These are phyloP conservation scores for Moricandia moricandioides DNA, from an alignment of 345 rosid genomes.

Conservation along the genomic window DNA sequence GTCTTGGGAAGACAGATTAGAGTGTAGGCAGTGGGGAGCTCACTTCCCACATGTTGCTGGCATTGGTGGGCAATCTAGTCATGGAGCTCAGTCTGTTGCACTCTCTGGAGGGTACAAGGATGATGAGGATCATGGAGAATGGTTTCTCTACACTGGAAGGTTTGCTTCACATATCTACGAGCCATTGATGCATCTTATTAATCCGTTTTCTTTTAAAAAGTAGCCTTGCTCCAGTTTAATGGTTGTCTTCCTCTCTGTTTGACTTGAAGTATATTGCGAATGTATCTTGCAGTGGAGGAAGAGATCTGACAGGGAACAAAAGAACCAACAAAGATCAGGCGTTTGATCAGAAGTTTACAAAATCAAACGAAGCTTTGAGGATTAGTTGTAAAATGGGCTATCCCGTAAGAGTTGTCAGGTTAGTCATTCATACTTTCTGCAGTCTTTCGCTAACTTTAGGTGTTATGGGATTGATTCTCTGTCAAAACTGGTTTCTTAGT, in stretches of 20 bases:
- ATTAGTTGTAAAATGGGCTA: conserved; percentile 76
- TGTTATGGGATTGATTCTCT: not conserved
- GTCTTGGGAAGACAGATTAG: conserved; percentile 62
- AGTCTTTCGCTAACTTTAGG: not conserved
- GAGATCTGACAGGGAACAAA: conserved; percentile 74
- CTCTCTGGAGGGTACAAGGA: conserved; percentile 78
- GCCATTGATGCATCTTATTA: not conserved
- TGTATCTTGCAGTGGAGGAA: conserved; percentile 60
- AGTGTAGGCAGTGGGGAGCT: conserved; percentile 77
- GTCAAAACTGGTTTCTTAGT: too few species aligned
- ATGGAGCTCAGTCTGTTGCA: conserved; percentile 78
- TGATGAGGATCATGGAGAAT: conserved; percentile 76
- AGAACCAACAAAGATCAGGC: conserved; percentile 68
- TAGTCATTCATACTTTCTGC: not conserved
- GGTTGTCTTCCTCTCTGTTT: not conserved
- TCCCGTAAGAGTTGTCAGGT: conserved; percentile 91
- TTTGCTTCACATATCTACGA: not conserved
- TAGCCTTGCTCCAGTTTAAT: not conserved
- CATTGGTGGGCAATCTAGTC: conserved; percentile 65
- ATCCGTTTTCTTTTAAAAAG: not conserved
- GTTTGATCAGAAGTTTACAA: conserved; percentile 62
- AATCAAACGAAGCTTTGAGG: conserved; percentile 58
- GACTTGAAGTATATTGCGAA: not conserved
- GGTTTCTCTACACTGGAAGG: conserved; percentile 37
- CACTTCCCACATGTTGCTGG: conserved; percentile 79